Evolutionary conservation across 75 land plant genomes (phyloP).

Genomic region (Picea sitchensis): DNA sequence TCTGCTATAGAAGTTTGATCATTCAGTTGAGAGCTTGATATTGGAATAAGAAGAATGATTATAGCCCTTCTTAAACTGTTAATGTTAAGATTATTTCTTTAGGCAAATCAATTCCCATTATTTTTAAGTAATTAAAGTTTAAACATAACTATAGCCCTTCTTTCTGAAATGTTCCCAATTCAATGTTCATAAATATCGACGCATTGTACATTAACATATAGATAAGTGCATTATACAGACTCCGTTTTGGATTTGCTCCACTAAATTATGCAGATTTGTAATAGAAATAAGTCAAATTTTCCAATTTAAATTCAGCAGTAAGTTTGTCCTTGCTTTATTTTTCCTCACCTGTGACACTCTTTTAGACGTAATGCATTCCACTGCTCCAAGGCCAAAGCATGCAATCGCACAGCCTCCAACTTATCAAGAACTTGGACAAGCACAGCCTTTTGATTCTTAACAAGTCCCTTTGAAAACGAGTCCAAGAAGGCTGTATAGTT

Average conservation of each 20-base stretch:
- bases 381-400: slow-evolving; percentile 45
- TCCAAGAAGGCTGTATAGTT: background rate
- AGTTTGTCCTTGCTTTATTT: background rate
- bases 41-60: background rate
- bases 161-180: background rate
- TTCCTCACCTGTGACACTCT: slow-evolving; percentile 28
- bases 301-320: background rate
- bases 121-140: too few species aligned
- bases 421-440: slow-evolving; percentile 34
- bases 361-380: slow-evolving; percentile 47
- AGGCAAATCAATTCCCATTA: too few species aligned
- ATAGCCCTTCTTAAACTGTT: too few species aligned
- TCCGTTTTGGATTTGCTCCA: background rate
- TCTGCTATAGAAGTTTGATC: background rate
- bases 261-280: background rate
- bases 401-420: slow-evolving; percentile 52
- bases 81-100: too few species aligned
- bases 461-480: slow-evolving; percentile 1
- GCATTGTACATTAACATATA: background rate
- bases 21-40: background rate
- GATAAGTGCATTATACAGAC: background rate
- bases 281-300: background rate
- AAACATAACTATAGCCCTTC: background rate
- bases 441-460: background rate
- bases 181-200: background rate